A percentile compares a stretch with the other conserved stretches of the same genome.
Conservation (phyloP, 2,329 filamentous ascomycete genomes). For the Aspergillus tamarii region DNA sequence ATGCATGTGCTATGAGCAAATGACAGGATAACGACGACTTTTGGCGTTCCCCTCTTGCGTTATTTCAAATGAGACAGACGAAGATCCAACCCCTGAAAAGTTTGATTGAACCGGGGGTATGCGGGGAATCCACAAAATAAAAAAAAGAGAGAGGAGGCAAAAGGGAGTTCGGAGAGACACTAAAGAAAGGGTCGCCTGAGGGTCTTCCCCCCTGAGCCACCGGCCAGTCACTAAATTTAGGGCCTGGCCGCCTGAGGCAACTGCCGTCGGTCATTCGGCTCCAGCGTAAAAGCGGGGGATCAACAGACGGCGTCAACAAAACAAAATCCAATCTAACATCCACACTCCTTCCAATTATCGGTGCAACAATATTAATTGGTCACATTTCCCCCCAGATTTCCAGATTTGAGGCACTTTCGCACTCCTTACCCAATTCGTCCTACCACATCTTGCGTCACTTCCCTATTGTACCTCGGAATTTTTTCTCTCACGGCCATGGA, state of each 20-base stretch:
- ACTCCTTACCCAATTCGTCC: slow-evolving; percentile 1
- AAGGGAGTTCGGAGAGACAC: slow-evolving; percentile 5
- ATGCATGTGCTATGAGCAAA: slow-evolving; percentile 38
- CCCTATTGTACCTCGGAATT: slow-evolving; percentile 5
- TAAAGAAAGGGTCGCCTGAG: slow-evolving; percentile 4
- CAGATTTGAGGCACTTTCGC: slow-evolving; percentile 3
- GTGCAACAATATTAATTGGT: slow-evolving; percentile 5
- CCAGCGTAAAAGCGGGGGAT: slow-evolving; percentile 34
- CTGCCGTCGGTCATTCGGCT: slow-evolving; percentile 19
- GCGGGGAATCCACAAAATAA: slow-evolving; percentile 12
- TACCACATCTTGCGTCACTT: slow-evolving; percentile 6
- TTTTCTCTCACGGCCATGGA: slow-evolving; percentile 31
- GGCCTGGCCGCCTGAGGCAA: slow-evolving; percentile 10
- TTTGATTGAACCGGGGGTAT: slow-evolving; percentile 7
- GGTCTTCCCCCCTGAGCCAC: not conserved
- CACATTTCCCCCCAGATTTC: not conserved
- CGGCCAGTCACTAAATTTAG: not conserved
- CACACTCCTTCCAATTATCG: not conserved
- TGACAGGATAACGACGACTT: slow-evolving; percentile 1
- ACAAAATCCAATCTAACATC: slow-evolving; percentile 2
- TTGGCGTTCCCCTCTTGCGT: not conserved
- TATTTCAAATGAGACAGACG: slow-evolving; percentile 6
- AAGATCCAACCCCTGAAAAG: slow-evolving; percentile 15
- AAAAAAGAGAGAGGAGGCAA: slow-evolving; percentile 17
- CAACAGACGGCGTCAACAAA: slow-evolving; percentile 13